Evolutionary conservation across 768 basidiomycete genomes (phyloP).

Genomic region (Mycena galericulata): DNA sequence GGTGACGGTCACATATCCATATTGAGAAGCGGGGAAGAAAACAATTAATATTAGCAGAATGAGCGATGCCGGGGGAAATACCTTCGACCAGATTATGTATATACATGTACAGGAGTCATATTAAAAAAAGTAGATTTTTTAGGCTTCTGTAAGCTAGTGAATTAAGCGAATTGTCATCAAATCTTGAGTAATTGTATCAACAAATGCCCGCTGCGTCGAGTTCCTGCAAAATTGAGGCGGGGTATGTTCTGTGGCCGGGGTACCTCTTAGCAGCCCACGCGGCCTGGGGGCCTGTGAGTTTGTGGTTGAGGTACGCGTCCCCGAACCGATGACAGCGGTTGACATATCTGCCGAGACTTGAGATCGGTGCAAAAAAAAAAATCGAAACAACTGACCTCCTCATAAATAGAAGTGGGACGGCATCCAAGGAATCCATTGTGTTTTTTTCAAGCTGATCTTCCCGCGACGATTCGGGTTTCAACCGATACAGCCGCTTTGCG

Average conservation of each 20-base stretch:
- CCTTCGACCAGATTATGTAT: not conserved
- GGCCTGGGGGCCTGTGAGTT: slow-evolving; percentile 4
- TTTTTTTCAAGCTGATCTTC: too few species aligned
- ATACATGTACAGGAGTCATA: not conserved
- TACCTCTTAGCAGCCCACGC: slow-evolving; percentile 11
- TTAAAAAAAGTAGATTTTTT: not conserved
- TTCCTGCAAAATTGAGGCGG: slow-evolving; percentile 2
- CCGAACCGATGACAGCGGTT: not conserved
- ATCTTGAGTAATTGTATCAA: not conserved
- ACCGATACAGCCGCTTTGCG: too few species aligned
- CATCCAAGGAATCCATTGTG: too few species aligned
- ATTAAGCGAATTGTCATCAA: not conserved
- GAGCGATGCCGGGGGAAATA: not conserved
- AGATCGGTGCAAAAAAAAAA: too few species aligned
- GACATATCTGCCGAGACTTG: slow-evolving; percentile 10
- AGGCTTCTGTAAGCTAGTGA: not conserved
- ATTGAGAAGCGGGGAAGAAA: too few species aligned
- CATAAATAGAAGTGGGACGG: too few species aligned
- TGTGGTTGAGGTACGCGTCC: slow-evolving; percentile 4
- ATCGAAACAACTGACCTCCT: too few species aligned
- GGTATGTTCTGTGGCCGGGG: slow-evolving; percentile 30
- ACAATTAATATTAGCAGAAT: not conserved
- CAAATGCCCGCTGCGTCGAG: slow-evolving; percentile 8
- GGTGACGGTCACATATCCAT: too few species aligned
- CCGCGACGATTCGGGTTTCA: too few species aligned